Base-by-base conservation (phyloP, 225 moss, liverwort and hornwort species). In the Pseudisothecium myosuroides region DNA sequence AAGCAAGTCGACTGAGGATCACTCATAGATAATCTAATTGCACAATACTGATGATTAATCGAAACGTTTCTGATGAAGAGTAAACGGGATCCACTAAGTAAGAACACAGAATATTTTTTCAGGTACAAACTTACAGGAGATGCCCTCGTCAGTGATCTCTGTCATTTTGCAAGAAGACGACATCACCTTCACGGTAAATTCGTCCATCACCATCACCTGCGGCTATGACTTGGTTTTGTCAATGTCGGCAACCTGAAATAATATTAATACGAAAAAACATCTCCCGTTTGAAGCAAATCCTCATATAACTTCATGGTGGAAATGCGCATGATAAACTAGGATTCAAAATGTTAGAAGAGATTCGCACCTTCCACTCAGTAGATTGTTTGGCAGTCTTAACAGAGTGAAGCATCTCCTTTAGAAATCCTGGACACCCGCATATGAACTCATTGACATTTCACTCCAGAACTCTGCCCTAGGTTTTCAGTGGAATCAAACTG, bases 131-230 rank as follows among this genome's bases (percentile, higher is more conserved):
- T 64, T 87, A 97, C 97, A 95, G 76, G 99, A 99, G 73, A 99
- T 97, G 90, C 99, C 99, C 89, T 97, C 99, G 83, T 99, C 99
- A 59, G 96, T 99, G 49, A 97, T 96, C 90, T 99, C 97, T 60
- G 99, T 89, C 94, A 97, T 94, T 88, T 94, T 99, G 95, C 97
- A 99, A 67, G 93, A 92, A 87, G 95, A 95, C 26, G 99, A 99
- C 95, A 97, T 97, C 86, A 96, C 95, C 93, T 96, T 99, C 55
- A 97, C 92, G 55, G 99, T 99, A 59, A 96, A 92, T 92, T 96
- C 99, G 90, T 99, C 99, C 95, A 96, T 90, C 71, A 99, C 94
- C 71, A 99, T 94, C 87, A 99, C 97, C 99, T 99, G 94, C 80
- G 55, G 36, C 73, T 69, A 80, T 62, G 84, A 76, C 85, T 74